Conservation (phyloP, 352 stramenopile species). For the Phytopythium oedochilum region DNA sequence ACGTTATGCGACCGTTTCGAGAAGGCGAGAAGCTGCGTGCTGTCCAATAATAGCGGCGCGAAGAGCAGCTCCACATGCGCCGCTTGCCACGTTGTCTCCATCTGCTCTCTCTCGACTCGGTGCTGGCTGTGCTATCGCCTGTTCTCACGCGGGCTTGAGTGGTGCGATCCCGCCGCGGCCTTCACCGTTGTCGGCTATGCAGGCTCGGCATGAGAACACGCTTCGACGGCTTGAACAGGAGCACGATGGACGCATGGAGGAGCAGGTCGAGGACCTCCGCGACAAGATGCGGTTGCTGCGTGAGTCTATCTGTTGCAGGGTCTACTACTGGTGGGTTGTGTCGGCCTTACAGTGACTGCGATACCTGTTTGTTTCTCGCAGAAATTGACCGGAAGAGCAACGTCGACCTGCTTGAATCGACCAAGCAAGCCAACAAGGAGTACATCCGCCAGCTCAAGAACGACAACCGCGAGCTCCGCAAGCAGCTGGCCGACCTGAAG, state of each 20-base stretch:
- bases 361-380: constrained; percentile 14
- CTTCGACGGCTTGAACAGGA: constrained; percentile 79
- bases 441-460: constrained; percentile 84
- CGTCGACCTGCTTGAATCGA: constrained; percentile 78
- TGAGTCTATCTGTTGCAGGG: constrained; percentile 27
- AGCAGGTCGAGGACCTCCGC: constrained; percentile 76
- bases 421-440: constrained; percentile 89
- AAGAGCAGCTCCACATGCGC: neutral
- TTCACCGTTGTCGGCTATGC: no score
- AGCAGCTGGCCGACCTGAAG: constrained; percentile 81
- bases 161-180: no score
- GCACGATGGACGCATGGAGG: constrained; percentile 78
- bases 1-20: neutral
- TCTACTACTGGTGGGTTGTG: no score
- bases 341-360: no score
- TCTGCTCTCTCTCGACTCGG: neutral
- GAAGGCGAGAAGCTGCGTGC: no score
- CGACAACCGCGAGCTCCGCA: constrained; percentile 87
- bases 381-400: constrained; percentile 87
- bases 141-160: no score
- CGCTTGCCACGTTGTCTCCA: neutral
- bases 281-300: constrained; percentile 84
- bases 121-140: neutral
- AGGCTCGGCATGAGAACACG: constrained; percentile 59
- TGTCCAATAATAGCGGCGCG: neutral